phyloP scores from a whole-genome alignment of 208 protist species.

The Leishmania arabica region DNA sequence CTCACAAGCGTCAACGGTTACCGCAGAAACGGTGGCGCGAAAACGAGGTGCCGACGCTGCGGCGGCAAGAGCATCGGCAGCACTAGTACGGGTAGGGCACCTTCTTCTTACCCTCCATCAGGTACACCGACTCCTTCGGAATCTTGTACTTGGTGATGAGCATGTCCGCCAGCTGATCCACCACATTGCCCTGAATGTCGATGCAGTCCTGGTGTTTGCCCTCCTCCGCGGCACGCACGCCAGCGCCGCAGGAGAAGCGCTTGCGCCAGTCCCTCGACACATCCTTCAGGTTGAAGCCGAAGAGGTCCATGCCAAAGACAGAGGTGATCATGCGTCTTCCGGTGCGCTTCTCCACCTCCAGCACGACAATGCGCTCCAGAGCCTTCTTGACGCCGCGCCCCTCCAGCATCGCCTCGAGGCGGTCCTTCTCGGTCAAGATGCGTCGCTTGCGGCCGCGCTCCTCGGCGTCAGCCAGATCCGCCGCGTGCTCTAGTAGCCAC shows the following conservation, averaged over 20 bases:
- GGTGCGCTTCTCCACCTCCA: slow-evolving; percentile 63
- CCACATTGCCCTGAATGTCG: slow-evolving; percentile 84
- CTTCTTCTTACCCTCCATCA: slow-evolving; percentile 82
- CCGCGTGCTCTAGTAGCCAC: slow-evolving; percentile 87
- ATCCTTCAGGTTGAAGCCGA: slow-evolving; percentile 88
- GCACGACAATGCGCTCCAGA: slow-evolving; percentile 68
- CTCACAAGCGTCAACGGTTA: not conserved
- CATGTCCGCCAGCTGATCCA: slow-evolving; percentile 67
- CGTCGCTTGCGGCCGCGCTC: slow-evolving; percentile 80
- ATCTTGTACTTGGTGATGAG: slow-evolving; percentile 78
- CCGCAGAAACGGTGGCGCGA: not conserved
- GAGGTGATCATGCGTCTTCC: slow-evolving; percentile 73
- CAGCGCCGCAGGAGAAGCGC: slow-evolving; percentile 82
- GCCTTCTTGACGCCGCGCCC: slow-evolving; percentile 83
- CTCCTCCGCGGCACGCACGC: slow-evolving; percentile 68
- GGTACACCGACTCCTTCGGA: slow-evolving; percentile 70
- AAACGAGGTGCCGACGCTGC: not conserved
- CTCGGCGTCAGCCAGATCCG: slow-evolving; percentile 81
- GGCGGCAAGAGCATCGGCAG: not conserved
- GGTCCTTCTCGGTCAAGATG: slow-evolving; percentile 83
- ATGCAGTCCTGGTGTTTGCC: slow-evolving; percentile 71
- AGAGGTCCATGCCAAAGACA: slow-evolving; percentile 86
- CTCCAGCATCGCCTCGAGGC: slow-evolving; percentile 74
- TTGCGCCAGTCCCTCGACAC: slow-evolving; percentile 83
- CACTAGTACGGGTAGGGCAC: slow-evolving; percentile 40